phyloP scores from a whole-genome alignment of 768 basidiomycete species.

The Neoboletus subvelutipes region DNA sequence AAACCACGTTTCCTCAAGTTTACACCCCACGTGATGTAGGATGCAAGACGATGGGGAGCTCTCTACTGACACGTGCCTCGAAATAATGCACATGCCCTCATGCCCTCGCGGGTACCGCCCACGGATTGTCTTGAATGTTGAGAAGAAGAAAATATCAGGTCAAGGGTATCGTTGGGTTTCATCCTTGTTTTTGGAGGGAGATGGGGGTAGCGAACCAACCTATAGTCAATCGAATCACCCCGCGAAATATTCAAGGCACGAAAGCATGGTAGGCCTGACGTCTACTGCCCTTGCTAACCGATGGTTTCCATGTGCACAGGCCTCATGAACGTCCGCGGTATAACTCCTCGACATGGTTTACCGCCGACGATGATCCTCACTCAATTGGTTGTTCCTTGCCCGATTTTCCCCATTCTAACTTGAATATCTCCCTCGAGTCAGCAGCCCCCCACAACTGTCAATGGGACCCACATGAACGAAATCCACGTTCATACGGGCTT shows the following conservation, averaged over 20 bases:
- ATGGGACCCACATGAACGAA: background rate
- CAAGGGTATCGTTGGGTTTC: background rate
- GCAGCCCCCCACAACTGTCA: background rate
- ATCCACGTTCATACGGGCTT: conserved; percentile 16
- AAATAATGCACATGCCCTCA: background rate
- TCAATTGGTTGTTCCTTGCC: background rate
- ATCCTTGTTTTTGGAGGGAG: background rate
- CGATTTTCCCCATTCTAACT: background rate
- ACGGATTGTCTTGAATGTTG: background rate
- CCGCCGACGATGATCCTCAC: background rate
- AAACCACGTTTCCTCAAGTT: conserved; percentile 1
- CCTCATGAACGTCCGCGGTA: background rate
- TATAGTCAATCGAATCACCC: background rate
- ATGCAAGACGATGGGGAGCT: background rate
- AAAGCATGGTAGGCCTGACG: background rate
- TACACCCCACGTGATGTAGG: conserved; percentile 6
- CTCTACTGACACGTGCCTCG: background rate
- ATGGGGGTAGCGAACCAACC: background rate
- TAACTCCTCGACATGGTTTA: background rate
- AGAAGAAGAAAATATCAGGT: background rate
- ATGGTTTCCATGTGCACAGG: background rate
- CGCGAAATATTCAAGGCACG: background rate
- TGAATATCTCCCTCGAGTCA: background rate
- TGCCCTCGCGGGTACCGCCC: background rate
- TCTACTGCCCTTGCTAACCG: background rate